Evolutionary conservation across 495 filamentous ascomycete species (phyloP), one percentile per base, ranked within the genome.

Genomic region (Astrocystis sublimbata): DNA sequence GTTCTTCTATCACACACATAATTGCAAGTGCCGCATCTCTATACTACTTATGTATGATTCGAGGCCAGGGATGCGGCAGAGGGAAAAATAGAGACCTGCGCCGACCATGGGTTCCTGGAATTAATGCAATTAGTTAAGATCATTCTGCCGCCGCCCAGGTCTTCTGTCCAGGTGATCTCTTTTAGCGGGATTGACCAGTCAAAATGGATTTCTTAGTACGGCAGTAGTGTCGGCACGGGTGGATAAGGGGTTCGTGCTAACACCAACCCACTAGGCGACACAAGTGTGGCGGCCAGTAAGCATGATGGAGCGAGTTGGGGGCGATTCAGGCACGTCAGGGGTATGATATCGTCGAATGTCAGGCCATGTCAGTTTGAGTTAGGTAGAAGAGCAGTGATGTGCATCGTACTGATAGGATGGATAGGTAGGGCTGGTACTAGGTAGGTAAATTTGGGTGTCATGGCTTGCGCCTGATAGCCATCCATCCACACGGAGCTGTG

Each of bases 221-320:
- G 4, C 3, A 31, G 43, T 41, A 28, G 35, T 19, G 38, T 23
- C 33, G 54, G 33, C 40, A 35, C 26, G 23, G 23, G 40, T 57
- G 54, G 54, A 45, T 57, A 43, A 57, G 54, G 54, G 54, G 54
- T 45, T 57, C 54, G 28, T 40, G 4, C 15, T 30, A 13, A 12
- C 23, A 12, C 24, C 24, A 33, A 6, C 46, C 47, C 26, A 17
- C 15, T 31, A 24, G 30, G 13, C 19, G 23, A 4, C 21, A 15
- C 7, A n/a, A 51, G 13, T n/a, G 42, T 6, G 21, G 31, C 31
- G 33, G 21, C 33, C 17, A 54, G 33, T 54, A 45, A 33, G 13
- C 40, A 57, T 13, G 13, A 36, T 36, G 13, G 33, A n/a, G n/a
- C n/a, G n/a, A n/a, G 35, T 33, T 35, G 17, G 49, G 15, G 49